Conservation (phyloP, 169 alveolate genomes). For the Plasmodium vivax region DNA sequence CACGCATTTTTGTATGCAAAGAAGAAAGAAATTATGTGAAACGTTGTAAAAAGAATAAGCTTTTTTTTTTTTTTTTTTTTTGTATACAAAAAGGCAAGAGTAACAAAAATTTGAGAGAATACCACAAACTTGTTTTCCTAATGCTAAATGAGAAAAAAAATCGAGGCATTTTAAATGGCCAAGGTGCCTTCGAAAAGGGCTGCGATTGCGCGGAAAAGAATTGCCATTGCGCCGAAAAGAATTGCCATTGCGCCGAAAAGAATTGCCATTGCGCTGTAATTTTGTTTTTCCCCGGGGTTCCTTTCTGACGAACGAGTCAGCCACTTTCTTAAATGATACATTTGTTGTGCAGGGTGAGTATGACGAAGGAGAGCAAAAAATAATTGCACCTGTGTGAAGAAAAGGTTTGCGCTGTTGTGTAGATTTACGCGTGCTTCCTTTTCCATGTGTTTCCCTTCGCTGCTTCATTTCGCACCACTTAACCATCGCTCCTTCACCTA, state of each 20-base stretch:
- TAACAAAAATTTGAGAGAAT: not conserved
- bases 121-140: not conserved
- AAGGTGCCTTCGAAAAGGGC: not conserved
- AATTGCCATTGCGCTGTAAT: not conserved
- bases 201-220: not conserved
- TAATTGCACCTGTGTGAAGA: not conserved
- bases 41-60: not conserved
- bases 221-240: not conserved
- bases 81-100: not conserved
- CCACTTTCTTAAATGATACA: not conserved
- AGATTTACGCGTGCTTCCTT: not conserved
- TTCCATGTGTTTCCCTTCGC: not conserved
- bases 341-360: not conserved
- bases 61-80: not conserved
- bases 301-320: not conserved
- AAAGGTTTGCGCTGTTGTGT: not conserved
- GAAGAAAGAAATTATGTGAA: not conserved
- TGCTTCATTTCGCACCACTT: not conserved
- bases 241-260: not conserved
- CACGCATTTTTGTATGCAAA: not conserved
- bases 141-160: not conserved
- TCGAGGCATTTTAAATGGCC: not conserved
- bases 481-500: not conserved
- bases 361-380: not conserved
- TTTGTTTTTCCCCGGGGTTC: not conserved